Evolutionary conservation across 148 eudicot genomes (phyloP).

Genomic region (Chenopodium berlandieri): DNA sequence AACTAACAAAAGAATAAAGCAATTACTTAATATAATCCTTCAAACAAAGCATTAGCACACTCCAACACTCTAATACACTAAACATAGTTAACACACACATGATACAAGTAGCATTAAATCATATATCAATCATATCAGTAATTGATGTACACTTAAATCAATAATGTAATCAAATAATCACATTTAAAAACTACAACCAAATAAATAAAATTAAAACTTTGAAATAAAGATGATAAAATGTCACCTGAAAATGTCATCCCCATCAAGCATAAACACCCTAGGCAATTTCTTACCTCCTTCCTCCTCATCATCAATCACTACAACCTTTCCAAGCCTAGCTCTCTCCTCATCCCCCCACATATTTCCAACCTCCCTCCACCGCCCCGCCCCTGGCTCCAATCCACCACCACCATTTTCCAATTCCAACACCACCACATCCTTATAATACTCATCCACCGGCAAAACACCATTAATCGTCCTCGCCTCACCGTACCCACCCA

Average conservation of each 20-base stretch:
- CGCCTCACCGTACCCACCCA: slow-evolving; percentile 93
- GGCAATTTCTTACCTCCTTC: slow-evolving; percentile 32
- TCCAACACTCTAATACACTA: no score
- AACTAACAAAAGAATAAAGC: no score
- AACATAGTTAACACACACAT: no score
- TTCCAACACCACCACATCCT: slow-evolving; percentile 71
- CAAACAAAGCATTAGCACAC: no score
- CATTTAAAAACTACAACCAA: background rate
- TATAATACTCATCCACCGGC: slow-evolving; percentile 82
- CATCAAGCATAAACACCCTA: slow-evolving; percentile 83
- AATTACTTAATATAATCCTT: no score
- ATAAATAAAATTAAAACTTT: background rate
- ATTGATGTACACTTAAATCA: background rate
- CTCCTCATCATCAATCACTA: slow-evolving; percentile 46
- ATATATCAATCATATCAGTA: no score
- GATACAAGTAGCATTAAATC: no score
- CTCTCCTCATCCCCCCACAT: slow-evolving; percentile 84
- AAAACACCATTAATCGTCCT: slow-evolving; percentile 78
- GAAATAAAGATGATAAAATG: background rate
- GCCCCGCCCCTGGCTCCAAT: slow-evolving; percentile 26
- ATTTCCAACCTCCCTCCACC: slow-evolving; percentile 84
- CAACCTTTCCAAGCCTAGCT: slow-evolving; percentile 69
- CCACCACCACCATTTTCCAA: slow-evolving; percentile 31
- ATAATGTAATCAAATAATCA: background rate
- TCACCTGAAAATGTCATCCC: slow-evolving; percentile 67